Evolutionary conservation across 495 filamentous ascomycete genomes (phyloP), one percentile per base, ranked within the genome.

Genomic region (Halenospora varia): DNA sequence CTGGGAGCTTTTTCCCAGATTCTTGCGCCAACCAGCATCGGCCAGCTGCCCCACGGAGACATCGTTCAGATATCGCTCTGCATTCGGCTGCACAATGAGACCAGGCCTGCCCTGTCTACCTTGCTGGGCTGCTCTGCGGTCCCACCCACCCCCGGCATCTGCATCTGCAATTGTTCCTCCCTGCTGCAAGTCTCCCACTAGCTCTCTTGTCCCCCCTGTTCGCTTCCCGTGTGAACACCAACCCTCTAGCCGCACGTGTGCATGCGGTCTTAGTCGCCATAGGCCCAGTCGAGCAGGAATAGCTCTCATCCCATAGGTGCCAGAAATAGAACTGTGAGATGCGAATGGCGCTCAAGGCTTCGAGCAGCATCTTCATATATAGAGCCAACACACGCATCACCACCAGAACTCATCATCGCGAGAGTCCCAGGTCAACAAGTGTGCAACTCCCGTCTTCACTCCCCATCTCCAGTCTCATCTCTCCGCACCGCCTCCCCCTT

Each of bases 221-320:
- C 23, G 9, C 48, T 46, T 46, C 29, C 6, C 58, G 18, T 24
- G 17, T 20, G 46, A 24, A 39, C 10, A 42, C 18, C 20, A 15
- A 13, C 44, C 42, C 10, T 53, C 55, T 56, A 61, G 55, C 62
- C 58, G 59, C 62, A 65, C 62, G 58, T 61, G 62, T 65, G 59
- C 55, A 56, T 56, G 39, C 19, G 22, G 25, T 19, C 39, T 42
- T 39, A 20, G 46, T 45, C 35, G 50, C 55, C 41, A 53, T 50
- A 54, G 57, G 49, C 49, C 25, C 26, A 42, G 46, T 50, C 40
- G n/a, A 48, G 45, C 59, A 45, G 48, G 56, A 59, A 65, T 65
- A 56, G 59, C 47, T 39, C 15, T 46, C 42, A 53, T 51, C 50
- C 51, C 54, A 57, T 41, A 55, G 29, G 53, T 13, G 59, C 63